Evolutionary conservation across 2,329 filamentous ascomycete species (phyloP).

Genomic region (Fusarium newnesense): DNA sequence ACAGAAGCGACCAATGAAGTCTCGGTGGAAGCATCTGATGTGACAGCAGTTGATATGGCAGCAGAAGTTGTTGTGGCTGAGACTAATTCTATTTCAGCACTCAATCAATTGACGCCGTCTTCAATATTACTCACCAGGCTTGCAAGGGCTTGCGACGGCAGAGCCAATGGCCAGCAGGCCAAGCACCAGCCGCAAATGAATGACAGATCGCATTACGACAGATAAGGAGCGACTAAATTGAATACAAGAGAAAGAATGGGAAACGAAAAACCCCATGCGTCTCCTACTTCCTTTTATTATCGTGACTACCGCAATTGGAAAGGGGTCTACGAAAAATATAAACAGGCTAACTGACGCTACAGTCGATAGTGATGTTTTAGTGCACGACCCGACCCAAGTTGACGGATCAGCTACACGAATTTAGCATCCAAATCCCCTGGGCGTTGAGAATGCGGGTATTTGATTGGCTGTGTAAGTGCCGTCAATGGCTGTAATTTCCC

Average conservation of each 20-base stretch:
- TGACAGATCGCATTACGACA: background rate
- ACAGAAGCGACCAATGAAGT: background rate
- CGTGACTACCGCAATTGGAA: background rate
- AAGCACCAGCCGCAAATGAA: background rate
- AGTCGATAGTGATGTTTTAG: background rate
- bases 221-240: background rate
- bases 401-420: background rate
- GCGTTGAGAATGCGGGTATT: accelerated
- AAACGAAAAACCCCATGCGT: accelerated
- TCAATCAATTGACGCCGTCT: background rate
- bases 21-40: background rate
- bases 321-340: background rate
- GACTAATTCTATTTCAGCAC: background rate
- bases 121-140: background rate
- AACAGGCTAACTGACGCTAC: background rate
- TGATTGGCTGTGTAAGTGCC: background rate
- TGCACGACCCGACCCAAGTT: background rate
- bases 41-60: background rate
- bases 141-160: background rate
- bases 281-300: background rate
- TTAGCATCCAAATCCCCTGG: background rate
- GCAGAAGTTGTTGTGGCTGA: background rate
- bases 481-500: background rate
- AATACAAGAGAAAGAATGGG: background rate
- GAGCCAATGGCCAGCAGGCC: background rate